phyloP scores from a whole-genome alignment of 371 early-diverging fungal species.

The Mucor indicus region DNA sequence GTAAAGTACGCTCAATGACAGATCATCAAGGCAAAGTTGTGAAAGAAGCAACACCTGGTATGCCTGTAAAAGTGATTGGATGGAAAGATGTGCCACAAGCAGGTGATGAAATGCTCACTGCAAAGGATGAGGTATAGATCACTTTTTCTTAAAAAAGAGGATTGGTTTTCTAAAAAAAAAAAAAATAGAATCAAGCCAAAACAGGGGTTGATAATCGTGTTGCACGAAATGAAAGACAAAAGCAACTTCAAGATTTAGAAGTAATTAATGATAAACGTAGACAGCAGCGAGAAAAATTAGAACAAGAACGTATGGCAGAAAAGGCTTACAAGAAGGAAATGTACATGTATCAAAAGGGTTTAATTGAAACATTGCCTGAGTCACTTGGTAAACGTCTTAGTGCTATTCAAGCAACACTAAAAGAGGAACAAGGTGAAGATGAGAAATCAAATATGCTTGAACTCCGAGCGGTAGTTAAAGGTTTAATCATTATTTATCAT shows the following conservation, averaged over 20 bases:
- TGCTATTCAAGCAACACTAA: conserved; percentile 22
- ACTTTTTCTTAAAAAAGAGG: background rate
- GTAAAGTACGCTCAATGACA: conserved; percentile 82
- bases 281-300: conserved; percentile 54
- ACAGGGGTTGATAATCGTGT: conserved; percentile 67
- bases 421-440: conserved; percentile 16
- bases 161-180: background rate
- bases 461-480: conserved; percentile 55
- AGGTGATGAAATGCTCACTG: conserved; percentile 86
- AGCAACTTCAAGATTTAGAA: conserved; percentile 65
- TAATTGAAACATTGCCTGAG: conserved; percentile 55
- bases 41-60: conserved; percentile 82
- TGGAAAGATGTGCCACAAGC: conserved; percentile 92
- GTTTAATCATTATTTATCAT: conserved; percentile 13
- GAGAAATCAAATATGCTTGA: conserved; percentile 47
- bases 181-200: conserved; percentile 72
- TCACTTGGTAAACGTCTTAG: conserved; percentile 44
- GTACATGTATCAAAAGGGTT: conserved; percentile 67
- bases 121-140: conserved; percentile 55
- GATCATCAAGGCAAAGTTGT: conserved; percentile 75
- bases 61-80: conserved; percentile 86
- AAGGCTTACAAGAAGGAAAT: conserved; percentile 62
- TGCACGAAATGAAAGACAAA: conserved; percentile 57
- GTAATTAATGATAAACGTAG: conserved; percentile 78
- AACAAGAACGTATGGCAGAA: conserved; percentile 59